These are phyloP conservation scores for Venturia pyrina DNA, from an alignment of 2,329 filamentous ascomycete species.

Conservation along the genomic window DNA sequence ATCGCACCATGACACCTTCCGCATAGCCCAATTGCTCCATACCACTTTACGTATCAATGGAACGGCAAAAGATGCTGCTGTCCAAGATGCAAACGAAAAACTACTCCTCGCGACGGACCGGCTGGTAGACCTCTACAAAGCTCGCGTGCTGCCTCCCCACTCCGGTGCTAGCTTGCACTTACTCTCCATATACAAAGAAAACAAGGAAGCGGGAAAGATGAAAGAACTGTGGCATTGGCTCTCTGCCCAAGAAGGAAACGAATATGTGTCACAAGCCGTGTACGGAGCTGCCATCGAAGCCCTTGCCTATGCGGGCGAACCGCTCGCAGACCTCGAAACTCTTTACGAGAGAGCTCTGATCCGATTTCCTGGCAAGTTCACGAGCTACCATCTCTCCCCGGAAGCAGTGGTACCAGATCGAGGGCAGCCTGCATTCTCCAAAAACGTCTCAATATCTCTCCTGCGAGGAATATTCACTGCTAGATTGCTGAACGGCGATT, in stretches of 20 bases:
- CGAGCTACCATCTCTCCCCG: slow-evolving; percentile 37
- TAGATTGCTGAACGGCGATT: slow-evolving; percentile 35
- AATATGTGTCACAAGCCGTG: slow-evolving; percentile 30
- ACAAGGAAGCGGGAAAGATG: slow-evolving; percentile 28
- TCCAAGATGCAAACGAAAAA: slow-evolving; percentile 5
- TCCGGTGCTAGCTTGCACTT: slow-evolving; percentile 35
- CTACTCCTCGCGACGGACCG: not conserved
- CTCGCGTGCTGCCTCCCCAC: slow-evolving; percentile 20
- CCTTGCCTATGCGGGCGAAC: slow-evolving; percentile 31
- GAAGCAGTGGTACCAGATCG: slow-evolving; percentile 37
- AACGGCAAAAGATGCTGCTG: slow-evolving; percentile 2
- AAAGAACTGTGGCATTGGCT: slow-evolving; percentile 40
- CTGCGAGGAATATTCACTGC: slow-evolving; percentile 40
- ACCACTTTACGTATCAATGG: slow-evolving; percentile 7
- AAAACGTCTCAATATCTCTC: slow-evolving; percentile 31
- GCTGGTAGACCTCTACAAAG: not conserved
- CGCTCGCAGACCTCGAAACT: slow-evolving; percentile 33
- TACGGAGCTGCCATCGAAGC: slow-evolving; percentile 43
- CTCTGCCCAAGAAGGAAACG: slow-evolving; percentile 27
- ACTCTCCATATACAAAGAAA: slow-evolving; percentile 37
- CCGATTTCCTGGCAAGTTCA: slow-evolving; percentile 37
- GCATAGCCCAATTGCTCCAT: slow-evolving; percentile 29
- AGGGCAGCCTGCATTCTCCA: slow-evolving; percentile 21
- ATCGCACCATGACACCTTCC: slow-evolving; percentile 18
- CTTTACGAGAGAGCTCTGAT: slow-evolving; percentile 36